These are phyloP conservation scores for Teratosphaeria destructans DNA, from an alignment of 2,329 filamentous ascomycete species.

Conservation along the genomic window DNA sequence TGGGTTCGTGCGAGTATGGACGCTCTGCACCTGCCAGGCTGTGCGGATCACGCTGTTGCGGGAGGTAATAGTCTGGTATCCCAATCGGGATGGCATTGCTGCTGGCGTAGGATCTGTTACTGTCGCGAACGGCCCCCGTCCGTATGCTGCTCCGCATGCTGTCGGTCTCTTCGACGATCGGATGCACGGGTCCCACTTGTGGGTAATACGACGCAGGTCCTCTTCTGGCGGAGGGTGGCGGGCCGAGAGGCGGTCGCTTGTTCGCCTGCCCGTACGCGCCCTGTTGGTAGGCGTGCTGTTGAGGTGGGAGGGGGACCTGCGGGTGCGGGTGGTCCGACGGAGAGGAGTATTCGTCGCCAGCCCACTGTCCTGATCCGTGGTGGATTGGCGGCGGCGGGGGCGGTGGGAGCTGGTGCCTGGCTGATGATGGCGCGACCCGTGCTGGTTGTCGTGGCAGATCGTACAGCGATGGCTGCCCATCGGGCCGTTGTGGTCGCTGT, in stretches of 20 bases:
- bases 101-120: conserved; percentile 35
- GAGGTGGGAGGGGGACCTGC: not conserved
- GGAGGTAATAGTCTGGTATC: conserved; percentile 30
- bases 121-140: conserved; percentile 12
- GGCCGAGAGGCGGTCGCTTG: conserved; percentile 30
- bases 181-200: conserved; percentile 37
- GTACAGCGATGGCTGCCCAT: conserved; percentile 7
- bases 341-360: conserved; percentile 18
- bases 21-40: conserved; percentile 8
- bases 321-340: conserved; percentile 5
- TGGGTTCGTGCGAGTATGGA: not conserved
- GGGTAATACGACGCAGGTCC: conserved; percentile 41
- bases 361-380: conserved; percentile 22
- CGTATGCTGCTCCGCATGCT: conserved; percentile 22
- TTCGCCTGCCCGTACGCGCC: conserved; percentile 5
- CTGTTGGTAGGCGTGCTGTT: conserved; percentile 5
- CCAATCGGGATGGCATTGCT: conserved; percentile 39
- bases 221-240: conserved; percentile 38
- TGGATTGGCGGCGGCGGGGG: conserved; percentile 11
- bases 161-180: conserved; percentile 40
- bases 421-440: conserved; percentile 6
- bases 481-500: conserved; percentile 19
- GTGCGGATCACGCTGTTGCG: conserved; percentile 18
- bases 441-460: conserved; percentile 10
- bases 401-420: conserved; percentile 6